phyloP scores from a whole-genome alignment of 257 asterid genomes.

The Solanum tarijense region DNA sequence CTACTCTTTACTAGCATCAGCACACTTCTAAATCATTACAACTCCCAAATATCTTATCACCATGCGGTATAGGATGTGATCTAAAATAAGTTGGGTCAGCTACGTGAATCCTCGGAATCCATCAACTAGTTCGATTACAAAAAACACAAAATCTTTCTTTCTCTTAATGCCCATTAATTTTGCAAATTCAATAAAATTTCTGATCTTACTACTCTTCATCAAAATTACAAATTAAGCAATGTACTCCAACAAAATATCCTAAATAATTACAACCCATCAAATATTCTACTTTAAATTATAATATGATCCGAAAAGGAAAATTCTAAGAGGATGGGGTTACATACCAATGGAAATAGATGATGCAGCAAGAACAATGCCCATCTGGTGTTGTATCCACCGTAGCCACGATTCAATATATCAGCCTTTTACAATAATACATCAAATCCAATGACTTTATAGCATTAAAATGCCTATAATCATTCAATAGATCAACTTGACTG shows the following conservation, averaged over 20 bases:
- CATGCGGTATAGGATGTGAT: not conserved
- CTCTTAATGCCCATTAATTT: no score
- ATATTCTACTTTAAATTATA: not conserved
- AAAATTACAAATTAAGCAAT: not conserved
- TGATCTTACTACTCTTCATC: not conserved
- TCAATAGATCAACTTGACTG: not conserved
- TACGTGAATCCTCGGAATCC: not conserved
- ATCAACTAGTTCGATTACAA: not conserved
- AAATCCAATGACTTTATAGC: not conserved
- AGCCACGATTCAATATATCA: constrained; percentile 85
- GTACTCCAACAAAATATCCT: not conserved
- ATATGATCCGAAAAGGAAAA: not conserved
- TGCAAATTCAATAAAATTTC: no score
- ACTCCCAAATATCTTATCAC: not conserved
- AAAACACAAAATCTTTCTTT: no score
- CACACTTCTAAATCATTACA: not conserved
- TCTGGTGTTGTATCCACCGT: constrained; percentile 83
- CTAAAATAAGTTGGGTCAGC: not conserved
- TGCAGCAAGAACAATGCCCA: constrained; percentile 91
- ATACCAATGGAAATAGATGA: constrained; percentile 75
- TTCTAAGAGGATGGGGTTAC: not conserved
- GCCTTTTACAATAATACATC: constrained; percentile 35
- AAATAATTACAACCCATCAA: not conserved
- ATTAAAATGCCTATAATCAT: not conserved
- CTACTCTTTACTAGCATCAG: not conserved